Conservation (phyloP, 2,329 filamentous ascomycete species). For the Coniochaeta sp. region DNA sequence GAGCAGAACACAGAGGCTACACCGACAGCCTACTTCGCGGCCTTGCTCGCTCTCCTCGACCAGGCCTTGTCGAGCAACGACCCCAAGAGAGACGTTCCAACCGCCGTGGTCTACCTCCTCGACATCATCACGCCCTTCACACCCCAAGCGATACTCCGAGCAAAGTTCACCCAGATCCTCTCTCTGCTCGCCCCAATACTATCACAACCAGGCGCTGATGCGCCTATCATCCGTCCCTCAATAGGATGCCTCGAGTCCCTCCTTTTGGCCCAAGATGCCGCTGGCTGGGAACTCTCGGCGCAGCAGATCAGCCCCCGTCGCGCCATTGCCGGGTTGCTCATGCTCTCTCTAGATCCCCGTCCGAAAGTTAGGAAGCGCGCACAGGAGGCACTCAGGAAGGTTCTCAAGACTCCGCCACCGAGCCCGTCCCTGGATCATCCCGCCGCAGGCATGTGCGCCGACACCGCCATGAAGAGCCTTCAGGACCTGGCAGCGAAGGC, state of each 20-base stretch:
- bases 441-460: conserved; percentile 91
- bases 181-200: conserved; percentile 78
- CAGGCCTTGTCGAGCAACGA: conserved; percentile 65
- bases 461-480: conserved; percentile 77
- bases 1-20: conserved; percentile 79
- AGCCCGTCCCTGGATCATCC: conserved; percentile 92
- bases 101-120: conserved; percentile 89
- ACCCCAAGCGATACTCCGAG: conserved; percentile 78
- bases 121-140: conserved; percentile 83
- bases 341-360: conserved; percentile 75
- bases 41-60: conserved; percentile 80
- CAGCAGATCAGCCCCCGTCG: conserved; percentile 79
- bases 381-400: conserved; percentile 77
- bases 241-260: conserved; percentile 94
- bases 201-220: conserved; percentile 73
- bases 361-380: conserved; percentile 93
- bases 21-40: conserved; percentile 89
- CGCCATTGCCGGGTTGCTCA: conserved; percentile 79
- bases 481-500: conserved; percentile 64
- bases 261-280: conserved; percentile 77
- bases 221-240: conserved; percentile 76
- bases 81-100: conserved; percentile 74
- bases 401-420: conserved; percentile 79
- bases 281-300: conserved; percentile 81
- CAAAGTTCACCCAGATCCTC: conserved; percentile 93